phyloP scores from a whole-genome alignment of 1,284 basidiomycete genomes.

The Fomitiporia mediterranea region DNA sequence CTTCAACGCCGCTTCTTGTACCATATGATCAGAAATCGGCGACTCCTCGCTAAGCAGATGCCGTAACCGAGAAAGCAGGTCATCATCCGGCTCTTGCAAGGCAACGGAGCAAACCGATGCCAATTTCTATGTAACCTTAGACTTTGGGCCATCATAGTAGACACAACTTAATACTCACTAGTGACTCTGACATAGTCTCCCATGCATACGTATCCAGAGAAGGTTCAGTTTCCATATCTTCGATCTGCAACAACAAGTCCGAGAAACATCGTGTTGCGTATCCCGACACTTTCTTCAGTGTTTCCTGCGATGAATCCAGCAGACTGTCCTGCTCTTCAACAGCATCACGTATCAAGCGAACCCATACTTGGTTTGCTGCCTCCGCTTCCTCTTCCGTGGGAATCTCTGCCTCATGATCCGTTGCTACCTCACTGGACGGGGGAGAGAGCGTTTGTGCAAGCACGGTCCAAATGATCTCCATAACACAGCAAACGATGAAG shows the following conservation, averaged over 20 bases:
- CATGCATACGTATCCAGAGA: conserved; percentile 79
- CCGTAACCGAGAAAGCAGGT: conserved; percentile 68
- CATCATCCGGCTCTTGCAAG: conserved; percentile 61
- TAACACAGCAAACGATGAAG: conserved; percentile 80
- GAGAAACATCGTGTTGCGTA: conserved; percentile 70
- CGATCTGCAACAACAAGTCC: conserved; percentile 68
- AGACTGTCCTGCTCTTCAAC: conserved; percentile 35
- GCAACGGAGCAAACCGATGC: conserved; percentile 82
- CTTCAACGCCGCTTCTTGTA: conserved; percentile 85
- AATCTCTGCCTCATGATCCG: conserved; percentile 25
- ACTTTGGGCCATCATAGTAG: background rate
- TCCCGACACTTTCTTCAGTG: conserved; percentile 46
- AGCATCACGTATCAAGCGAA: conserved; percentile 53
- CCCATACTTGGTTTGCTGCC: conserved; percentile 79
- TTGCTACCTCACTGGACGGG: conserved; percentile 27
- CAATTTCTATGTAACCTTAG: conserved; percentile 62
- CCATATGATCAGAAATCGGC: conserved; percentile 72
- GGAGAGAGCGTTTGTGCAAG: conserved; percentile 70
- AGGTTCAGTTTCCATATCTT: conserved; percentile 75
- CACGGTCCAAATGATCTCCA: conserved; percentile 81
- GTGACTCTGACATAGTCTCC: conserved; percentile 81
- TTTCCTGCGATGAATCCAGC: conserved; percentile 38
- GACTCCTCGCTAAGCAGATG: conserved; percentile 79
- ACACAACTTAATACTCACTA: conserved; percentile 41
- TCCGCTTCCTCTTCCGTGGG: conserved; percentile 58